Percentiles rank a stretch among this genome's conserved stretches.
Evolutionary conservation across 78 protist genomes (phyloP).

Genomic region (Isochrysis galbana): DNA sequence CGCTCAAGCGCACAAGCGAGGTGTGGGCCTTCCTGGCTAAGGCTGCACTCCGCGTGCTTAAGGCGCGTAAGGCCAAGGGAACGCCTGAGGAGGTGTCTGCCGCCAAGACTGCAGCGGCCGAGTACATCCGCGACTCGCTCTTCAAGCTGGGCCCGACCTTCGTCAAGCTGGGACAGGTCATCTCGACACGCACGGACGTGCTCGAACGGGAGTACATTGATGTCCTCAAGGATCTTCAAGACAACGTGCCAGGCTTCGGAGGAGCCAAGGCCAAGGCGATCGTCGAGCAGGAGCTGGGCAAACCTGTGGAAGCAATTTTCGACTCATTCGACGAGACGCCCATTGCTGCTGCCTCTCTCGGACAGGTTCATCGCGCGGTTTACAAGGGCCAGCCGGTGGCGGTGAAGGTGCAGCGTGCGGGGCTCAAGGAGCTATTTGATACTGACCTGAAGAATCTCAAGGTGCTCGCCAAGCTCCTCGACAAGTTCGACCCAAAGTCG

Average conservation of each 20-base stretch:
- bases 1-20: neutral
- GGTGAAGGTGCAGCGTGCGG: conserved; percentile 42
- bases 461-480: conserved; percentile 5
- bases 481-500: conserved; percentile 24
- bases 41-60: neutral
- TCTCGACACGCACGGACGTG: conserved; percentile 2
- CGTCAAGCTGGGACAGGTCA: conserved; percentile 24
- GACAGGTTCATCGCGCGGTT: conserved; percentile 10
- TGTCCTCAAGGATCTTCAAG: neutral
- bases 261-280: neutral
- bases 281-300: neutral
- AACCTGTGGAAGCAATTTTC: neutral
- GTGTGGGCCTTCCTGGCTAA: neutral
- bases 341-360: conserved; percentile 23
- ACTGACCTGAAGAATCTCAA: conserved; percentile 28
- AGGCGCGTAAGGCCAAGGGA: neutral
- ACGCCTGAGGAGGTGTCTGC: neutral
- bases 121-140: conserved; percentile 19
- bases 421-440: conserved; percentile 25
- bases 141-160: conserved; percentile 11
- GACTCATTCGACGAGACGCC: neutral
- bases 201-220: neutral
- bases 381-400: neutral
- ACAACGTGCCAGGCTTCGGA: conserved; percentile 31
- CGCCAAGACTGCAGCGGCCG: conserved; percentile 7